These are phyloP conservation scores for Centella asiatica DNA, from an alignment of 129 eudicot species.

Conservation along the genomic window DNA sequence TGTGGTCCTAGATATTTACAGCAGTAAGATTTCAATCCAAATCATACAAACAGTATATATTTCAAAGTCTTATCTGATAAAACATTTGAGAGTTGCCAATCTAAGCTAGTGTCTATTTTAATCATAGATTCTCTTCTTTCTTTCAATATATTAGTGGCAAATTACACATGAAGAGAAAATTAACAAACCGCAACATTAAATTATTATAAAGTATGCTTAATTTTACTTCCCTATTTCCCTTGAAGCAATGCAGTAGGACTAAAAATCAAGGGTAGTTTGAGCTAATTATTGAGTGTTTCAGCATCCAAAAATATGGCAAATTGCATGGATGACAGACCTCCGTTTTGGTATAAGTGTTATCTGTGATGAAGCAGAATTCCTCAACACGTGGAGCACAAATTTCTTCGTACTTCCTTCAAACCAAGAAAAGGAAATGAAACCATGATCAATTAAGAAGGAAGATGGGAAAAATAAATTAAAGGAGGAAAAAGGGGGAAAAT, in stretches of 20 bases:
- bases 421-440: conserved; percentile 3
- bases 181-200: not conserved
- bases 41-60: no score
- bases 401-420: conserved; percentile 70
- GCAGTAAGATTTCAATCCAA: no score
- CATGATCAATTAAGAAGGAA: no score
- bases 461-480: no score
- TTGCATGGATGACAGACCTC: conserved; percentile 36
- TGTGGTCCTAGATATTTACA: not conserved
- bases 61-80: not conserved
- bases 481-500: not conserved
- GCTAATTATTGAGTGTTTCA: not conserved
- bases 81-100: not conserved
- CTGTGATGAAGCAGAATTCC: conserved; percentile 75
- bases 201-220: not conserved
- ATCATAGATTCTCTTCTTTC: not conserved
- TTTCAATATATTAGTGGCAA: not conserved
- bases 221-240: not conserved
- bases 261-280: not conserved
- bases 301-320: not conserved
- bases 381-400: conserved; percentile 54
- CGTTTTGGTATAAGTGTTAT: conserved; percentile 53
- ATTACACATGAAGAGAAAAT: not conserved
- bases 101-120: not conserved
- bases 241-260: not conserved